Percentiles rank a stretch among this genome's conserved stretches.
Conservation (phyloP, 169 alveolate species). For the Plasmodium gallinaceum region DNA sequence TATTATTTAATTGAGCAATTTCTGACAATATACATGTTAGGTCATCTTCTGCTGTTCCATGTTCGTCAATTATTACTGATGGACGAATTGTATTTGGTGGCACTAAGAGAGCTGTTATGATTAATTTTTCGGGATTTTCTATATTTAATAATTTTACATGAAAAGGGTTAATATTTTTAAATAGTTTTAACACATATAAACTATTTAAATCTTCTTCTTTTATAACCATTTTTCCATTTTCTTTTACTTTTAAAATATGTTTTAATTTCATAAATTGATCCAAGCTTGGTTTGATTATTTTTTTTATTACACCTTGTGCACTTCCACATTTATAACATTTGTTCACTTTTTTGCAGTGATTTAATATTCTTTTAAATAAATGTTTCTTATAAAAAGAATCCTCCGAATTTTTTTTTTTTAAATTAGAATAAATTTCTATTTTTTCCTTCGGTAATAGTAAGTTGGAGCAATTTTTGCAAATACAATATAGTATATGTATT, state of each 20-base stretch:
- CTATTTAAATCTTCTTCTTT: conserved; percentile 94
- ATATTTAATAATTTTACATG: conserved; percentile 94
- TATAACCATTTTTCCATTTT: conserved; percentile 84
- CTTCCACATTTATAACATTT: conserved; percentile 89
- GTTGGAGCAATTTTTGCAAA: conserved; percentile 95
- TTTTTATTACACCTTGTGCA: conserved; percentile 89
- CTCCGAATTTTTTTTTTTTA: conserved; percentile 81
- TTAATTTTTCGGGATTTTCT: conserved; percentile 93
- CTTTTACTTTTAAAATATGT: conserved; percentile 86
- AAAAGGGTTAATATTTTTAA: conserved; percentile 92
- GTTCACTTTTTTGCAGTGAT: conserved; percentile 87
- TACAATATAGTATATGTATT: conserved; percentile 91
- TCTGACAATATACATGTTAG: conserved; percentile 94
- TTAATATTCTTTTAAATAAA: conserved; percentile 88
- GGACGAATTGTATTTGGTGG: conserved; percentile 99
- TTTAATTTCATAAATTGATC: conserved; percentile 92
- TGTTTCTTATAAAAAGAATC: conserved; percentile 85
- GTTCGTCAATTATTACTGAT: conserved; percentile 93
- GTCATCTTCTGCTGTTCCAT: conserved; percentile 96
- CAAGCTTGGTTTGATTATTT: conserved; percentile 88
- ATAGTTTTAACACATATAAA: conserved; percentile 89
- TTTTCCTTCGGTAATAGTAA: conserved; percentile 89
- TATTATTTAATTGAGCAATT: conserved; percentile 90
- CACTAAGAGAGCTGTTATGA: conserved; percentile 93
- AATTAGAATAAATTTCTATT: conserved; percentile 82